Evolutionary conservation across 306 rosid species (phyloP).

Genomic region (Pachyrhizus erosus): DNA sequence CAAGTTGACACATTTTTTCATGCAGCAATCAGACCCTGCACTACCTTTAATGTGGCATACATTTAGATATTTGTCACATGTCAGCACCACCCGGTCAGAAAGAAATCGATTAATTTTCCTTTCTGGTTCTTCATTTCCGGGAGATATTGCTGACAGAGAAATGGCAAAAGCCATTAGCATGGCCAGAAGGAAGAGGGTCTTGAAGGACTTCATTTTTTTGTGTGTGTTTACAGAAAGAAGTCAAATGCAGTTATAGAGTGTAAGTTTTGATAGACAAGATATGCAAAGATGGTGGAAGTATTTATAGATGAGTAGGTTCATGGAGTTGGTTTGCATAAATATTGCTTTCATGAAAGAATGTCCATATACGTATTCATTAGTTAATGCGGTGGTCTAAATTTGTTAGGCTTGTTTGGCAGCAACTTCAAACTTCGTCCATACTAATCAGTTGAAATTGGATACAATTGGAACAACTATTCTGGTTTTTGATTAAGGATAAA

Average conservation of each 20-base stretch:
- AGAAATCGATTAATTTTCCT: conserved; percentile 48
- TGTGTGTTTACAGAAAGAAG: no score
- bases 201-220: conserved; percentile 48
- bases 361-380: background rate
- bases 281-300: conserved; percentile 20
- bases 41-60: conserved; percentile 55
- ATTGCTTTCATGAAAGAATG: background rate
- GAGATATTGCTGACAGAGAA: conserved; percentile 33
- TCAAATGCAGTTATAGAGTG: background rate
- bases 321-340: background rate
- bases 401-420: conserved; percentile 51
- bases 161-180: conserved; percentile 53
- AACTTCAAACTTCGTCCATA: background rate
- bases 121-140: background rate
- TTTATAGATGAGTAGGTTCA: conserved; percentile 40
- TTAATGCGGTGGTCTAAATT: conserved; percentile 53
- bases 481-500: background rate
- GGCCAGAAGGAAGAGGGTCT: conserved; percentile 47
- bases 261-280: conserved; percentile 38
- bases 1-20: conserved; percentile 58
- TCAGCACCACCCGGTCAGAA: conserved; percentile 3
- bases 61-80: conserved; percentile 60
- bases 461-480: background rate
- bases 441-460: background rate
- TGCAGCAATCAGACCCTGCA: conserved; percentile 55